These are phyloP conservation scores for Nematocida major DNA, from an alignment of 371 early-diverging fungal genomes.

Conservation along the genomic window DNA sequence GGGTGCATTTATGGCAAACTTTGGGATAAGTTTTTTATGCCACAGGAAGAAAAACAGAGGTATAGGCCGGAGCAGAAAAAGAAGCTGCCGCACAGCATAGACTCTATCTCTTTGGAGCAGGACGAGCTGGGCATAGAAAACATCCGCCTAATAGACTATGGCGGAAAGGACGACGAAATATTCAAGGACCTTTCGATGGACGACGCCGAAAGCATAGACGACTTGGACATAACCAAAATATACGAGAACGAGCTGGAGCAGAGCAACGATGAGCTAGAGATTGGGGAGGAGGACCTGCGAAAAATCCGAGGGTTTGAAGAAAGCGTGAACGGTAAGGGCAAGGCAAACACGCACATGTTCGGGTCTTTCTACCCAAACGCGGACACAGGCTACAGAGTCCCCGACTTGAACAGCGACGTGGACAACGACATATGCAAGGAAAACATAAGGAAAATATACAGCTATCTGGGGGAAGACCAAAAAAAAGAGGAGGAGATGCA, in stretches of 20 bases:
- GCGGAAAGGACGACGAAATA: slow-evolving; percentile 28
- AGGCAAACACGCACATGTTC: not conserved
- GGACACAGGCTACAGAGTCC: not conserved
- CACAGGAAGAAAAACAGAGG: not conserved
- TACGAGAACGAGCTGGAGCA: slow-evolving; percentile 48
- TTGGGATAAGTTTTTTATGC: slow-evolving; percentile 3
- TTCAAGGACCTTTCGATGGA: slow-evolving; percentile 11
- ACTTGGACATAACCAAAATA: slow-evolving; percentile 45
- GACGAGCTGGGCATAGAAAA: slow-evolving; percentile 22
- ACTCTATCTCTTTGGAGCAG: not conserved
- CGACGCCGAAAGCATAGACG: slow-evolving; percentile 26
- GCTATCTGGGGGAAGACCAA: slow-evolving; percentile 53
- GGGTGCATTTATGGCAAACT: not conserved
- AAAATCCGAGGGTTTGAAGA: slow-evolving; percentile 23
- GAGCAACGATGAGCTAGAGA: slow-evolving; percentile 16
- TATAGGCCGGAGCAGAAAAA: not conserved
- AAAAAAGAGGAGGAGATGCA: slow-evolving; percentile 33
- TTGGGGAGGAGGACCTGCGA: slow-evolving; percentile 11
- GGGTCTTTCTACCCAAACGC: not conserved
- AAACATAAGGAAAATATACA: slow-evolving; percentile 57
- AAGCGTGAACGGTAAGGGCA: not conserved
- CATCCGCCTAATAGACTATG: slow-evolving; percentile 44
- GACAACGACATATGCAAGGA: slow-evolving; percentile 48
- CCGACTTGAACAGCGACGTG: slow-evolving; percentile 43
- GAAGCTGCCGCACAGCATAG: not conserved